Percentiles rank a stretch among this genome's conserved stretches.
Evolutionary conservation across 306 rosid genomes (phyloP).

Genomic region (Begonia loranthoides): DNA sequence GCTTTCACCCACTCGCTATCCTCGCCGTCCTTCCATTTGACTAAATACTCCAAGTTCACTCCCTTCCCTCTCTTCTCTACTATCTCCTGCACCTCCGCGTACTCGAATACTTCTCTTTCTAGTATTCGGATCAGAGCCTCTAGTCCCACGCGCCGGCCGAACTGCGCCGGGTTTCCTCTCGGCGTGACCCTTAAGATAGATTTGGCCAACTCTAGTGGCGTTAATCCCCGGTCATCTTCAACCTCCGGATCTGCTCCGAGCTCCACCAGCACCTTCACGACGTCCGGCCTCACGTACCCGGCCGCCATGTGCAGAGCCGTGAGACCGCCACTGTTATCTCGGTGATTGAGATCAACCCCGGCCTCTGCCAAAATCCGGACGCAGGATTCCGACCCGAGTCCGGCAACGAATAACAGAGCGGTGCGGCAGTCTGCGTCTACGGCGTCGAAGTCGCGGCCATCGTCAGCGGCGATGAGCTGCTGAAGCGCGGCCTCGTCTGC

Average conservation of each 20-base stretch:
- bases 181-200: slow-evolving; percentile 50
- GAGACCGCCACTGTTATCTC: slow-evolving; percentile 43
- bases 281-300: slow-evolving; percentile 52
- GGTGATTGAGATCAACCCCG: slow-evolving; percentile 44
- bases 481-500: slow-evolving; percentile 38
- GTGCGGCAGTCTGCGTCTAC: slow-evolving; percentile 65
- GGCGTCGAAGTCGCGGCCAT: slow-evolving; percentile 53
- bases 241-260: slow-evolving; percentile 60
- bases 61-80: slow-evolving; percentile 74
- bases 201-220: slow-evolving; percentile 50
- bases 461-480: slow-evolving; percentile 24
- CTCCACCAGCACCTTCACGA: slow-evolving; percentile 34
- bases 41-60: slow-evolving; percentile 50
- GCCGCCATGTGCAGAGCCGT: slow-evolving; percentile 82
- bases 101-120: slow-evolving; percentile 60
- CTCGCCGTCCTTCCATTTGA: slow-evolving; percentile 72
- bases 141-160: slow-evolving; percentile 47
- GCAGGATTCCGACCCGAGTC: slow-evolving; percentile 64
- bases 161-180: slow-evolving; percentile 66
- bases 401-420: slow-evolving; percentile 55
- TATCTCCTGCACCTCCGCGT: slow-evolving; percentile 61
- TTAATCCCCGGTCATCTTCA: slow-evolving; percentile 37
- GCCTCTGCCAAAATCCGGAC: slow-evolving; percentile 42
- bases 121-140: slow-evolving; percentile 36
- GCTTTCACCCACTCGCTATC: slow-evolving; percentile 73